Conservation (phyloP, 495 filamentous ascomycete genomes). For the Letharia lupina region DNA sequence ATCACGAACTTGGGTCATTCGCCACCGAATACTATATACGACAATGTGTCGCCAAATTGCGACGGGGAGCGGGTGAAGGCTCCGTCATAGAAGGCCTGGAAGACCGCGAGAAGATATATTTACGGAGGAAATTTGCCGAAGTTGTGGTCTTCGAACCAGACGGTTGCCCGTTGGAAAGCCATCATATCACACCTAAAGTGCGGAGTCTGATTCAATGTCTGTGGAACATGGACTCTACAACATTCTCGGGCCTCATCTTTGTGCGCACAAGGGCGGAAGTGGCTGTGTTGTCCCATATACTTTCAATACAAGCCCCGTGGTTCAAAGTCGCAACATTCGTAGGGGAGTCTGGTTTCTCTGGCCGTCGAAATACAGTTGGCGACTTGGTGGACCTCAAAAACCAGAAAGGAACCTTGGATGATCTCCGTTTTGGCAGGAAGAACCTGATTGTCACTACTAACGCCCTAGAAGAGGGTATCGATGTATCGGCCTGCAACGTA, state of each 20-base stretch:
- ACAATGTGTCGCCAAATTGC: constrained; percentile 44
- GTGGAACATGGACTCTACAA: constrained; percentile 32
- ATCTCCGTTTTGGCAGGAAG: constrained; percentile 58
- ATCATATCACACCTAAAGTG: constrained; percentile 46
- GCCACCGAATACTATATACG: constrained; percentile 64
- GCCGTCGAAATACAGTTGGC: constrained; percentile 45
- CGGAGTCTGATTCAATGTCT: constrained; percentile 47
- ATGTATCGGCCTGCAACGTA: constrained; percentile 74
- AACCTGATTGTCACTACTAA: constrained; percentile 79
- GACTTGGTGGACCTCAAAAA: constrained; percentile 50
- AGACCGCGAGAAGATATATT: constrained; percentile 51
- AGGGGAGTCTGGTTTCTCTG: constrained; percentile 52
- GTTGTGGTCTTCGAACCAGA: constrained; percentile 3
- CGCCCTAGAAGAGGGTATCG: constrained; percentile 88
- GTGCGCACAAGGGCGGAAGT: constrained; percentile 65
- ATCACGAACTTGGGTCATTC: constrained; percentile 63
- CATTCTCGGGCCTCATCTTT: constrained; percentile 69
- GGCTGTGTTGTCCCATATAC: constrained; percentile 54
- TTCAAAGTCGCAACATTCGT: constrained; percentile 62
- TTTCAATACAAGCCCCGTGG: constrained; percentile 52
- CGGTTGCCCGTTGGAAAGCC: constrained; percentile 6
- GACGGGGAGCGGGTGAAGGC: constrained; percentile 25
- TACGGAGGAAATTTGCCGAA: constrained; percentile 30
- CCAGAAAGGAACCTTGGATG: constrained; percentile 53
- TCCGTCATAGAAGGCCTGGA: constrained; percentile 35